Evolutionary conservation across 768 basidiomycete species (phyloP), one percentile per base, ranked within the genome.

Genomic region (Phallus indusiatus): DNA sequence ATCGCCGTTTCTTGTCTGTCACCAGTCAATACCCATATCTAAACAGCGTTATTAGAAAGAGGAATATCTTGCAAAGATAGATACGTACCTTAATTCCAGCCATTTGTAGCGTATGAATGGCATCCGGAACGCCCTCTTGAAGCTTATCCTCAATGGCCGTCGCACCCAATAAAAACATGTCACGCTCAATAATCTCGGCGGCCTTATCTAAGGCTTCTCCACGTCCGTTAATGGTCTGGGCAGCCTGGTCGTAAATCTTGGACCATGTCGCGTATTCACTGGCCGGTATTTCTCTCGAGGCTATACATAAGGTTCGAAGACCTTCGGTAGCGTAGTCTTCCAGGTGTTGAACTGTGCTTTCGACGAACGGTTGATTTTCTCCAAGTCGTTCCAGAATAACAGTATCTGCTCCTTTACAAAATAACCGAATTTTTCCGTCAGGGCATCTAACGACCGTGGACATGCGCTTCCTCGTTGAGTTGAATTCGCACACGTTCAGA

Each of bases 271-370:
- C 75, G 70, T 99, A 99, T 70, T 99, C 96, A 47, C 86, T 82
- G 57, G 90, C 85, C 0, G 94, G 79, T 54, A 99, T 86, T 57
- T 97, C 94, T 36, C 96, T 89, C 68, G 83, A 95, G 1, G 94
- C 94, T 49, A 98, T 80, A 69, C 95, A 98, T n/a, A 99, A 81
- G 20, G 96, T 98, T 55, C 96, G 85, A 0, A 99, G 78, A 11
- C 96, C 96, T 47, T 99, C 96, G 0, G 94, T 95, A 1, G 96
- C 96, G 64, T 97, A 98, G 59, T 95, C 95, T 90, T 99, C 96
- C 18, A 98, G 85, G 72, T 98, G 95, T 1, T 78, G 74, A 34
- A 95, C 67, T 0, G 96, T 98, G 66, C 84, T 82, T 66, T 98
- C 95, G 0, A 85, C 87, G 65, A 82, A 93, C 0, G 82, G 76